These are phyloP conservation scores for Graphilbum sp. DNA, from an alignment of 2,329 filamentous ascomycete species.

Conservation along the genomic window DNA sequence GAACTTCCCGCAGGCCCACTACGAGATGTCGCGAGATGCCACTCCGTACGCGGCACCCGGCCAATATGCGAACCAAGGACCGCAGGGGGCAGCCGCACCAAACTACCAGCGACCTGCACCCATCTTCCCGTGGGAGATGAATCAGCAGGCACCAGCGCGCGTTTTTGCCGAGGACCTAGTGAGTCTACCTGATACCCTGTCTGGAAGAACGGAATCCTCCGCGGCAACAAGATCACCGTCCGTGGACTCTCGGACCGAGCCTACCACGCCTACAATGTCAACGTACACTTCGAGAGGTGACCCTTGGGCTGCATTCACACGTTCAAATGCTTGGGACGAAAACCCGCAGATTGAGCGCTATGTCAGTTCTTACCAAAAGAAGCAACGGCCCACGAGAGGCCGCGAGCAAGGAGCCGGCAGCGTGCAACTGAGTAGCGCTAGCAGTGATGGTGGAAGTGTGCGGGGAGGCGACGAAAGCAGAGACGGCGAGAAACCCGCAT, in stretches of 20 bases:
- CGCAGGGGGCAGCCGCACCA: conserved; percentile 41
- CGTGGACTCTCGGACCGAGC: conserved; percentile 22
- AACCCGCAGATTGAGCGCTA: conserved; percentile 78
- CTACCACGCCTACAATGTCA: conserved; percentile 31
- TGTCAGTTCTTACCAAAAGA: conserved; percentile 58
- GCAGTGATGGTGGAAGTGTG: neutral
- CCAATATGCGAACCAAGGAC: conserved; percentile 68
- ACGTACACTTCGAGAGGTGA: conserved; percentile 22
- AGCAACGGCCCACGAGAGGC: conserved; percentile 22
- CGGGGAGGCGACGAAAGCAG: neutral
- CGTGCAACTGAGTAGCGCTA: neutral
- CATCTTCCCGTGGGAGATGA: conserved; percentile 83
- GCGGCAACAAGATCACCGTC: conserved; percentile 19
- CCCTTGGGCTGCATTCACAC: conserved; percentile 58
- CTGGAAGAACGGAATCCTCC: conserved; percentile 4
- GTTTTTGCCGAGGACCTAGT: conserved; percentile 38
- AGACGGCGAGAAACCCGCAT: conserved; percentile 20
- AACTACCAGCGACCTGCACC: conserved; percentile 40
- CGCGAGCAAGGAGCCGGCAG: neutral
- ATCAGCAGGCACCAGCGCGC: conserved; percentile 45
- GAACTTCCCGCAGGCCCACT: conserved; percentile 64
- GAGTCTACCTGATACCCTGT: too few relatives aligned
- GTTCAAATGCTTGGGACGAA: conserved; percentile 84
- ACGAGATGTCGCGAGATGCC: conserved; percentile 67
- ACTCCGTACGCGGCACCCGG: conserved; percentile 61